These are phyloP conservation scores for Sphagnum contortum DNA, from an alignment of 225 moss, liverwort and hornwort genomes.

Conservation along the genomic window DNA sequence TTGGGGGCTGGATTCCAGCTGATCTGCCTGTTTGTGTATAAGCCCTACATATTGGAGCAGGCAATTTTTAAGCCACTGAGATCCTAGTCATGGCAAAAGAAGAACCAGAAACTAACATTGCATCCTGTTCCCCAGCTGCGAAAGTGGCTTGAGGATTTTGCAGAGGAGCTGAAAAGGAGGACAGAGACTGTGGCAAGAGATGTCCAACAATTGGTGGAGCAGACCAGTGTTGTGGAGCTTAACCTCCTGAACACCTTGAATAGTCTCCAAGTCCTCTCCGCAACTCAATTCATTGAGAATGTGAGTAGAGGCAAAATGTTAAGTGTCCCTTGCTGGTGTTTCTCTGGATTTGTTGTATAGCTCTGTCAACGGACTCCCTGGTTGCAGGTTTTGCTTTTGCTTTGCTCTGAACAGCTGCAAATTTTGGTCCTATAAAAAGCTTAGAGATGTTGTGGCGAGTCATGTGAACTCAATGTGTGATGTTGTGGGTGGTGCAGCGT, in stretches of 20 bases:
- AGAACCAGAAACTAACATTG: neutral
- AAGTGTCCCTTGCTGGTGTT: too few species aligned
- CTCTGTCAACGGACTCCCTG: neutral
- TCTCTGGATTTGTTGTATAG: too few species aligned
- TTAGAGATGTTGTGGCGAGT: too few species aligned
- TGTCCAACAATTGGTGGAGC: conserved; percentile 55
- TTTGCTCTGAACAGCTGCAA: too few species aligned
- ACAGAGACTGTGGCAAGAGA: conserved; percentile 56
- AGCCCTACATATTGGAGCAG: too few species aligned
- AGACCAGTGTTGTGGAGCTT: conserved; percentile 63
- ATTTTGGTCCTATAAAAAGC: too few species aligned
- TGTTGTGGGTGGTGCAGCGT: conserved; percentile 36
- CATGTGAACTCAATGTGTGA: neutral
- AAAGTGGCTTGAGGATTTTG: conserved; percentile 69
- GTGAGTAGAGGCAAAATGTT: conserved; percentile 20
- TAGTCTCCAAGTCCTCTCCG: conserved; percentile 77
- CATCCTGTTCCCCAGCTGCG: conserved; percentile 40
- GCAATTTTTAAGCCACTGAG: neutral
- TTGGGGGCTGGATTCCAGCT: neutral
- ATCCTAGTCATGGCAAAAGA: neutral
- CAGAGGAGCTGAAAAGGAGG: conserved; percentile 58
- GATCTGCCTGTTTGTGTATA: too few species aligned
- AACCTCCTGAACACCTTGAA: conserved; percentile 72
- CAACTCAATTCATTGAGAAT: conserved; percentile 88
- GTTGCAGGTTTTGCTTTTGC: neutral